These are phyloP conservation scores for Scheffersomyces amazonensis DNA, from an alignment of 805 yeast species.

Conservation along the genomic window DNA sequence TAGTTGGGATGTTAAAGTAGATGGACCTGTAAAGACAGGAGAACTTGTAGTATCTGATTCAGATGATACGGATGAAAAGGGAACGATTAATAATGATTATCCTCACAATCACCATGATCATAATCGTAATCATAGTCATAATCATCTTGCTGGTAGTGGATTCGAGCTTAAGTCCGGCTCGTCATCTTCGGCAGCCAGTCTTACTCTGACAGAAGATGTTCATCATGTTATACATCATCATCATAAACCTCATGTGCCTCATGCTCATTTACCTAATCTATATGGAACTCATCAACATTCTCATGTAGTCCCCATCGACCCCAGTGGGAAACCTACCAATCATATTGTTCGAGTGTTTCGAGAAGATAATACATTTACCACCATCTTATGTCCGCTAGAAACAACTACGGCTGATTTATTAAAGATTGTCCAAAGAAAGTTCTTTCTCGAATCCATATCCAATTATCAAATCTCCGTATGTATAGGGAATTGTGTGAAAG, in stretches of 20 bases:
- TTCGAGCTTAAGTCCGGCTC: neutral
- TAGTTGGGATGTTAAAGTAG: constrained; percentile 45
- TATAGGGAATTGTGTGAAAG: constrained; percentile 74
- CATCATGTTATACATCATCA: no score
- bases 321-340: constrained; percentile 27
- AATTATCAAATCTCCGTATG: constrained; percentile 74
- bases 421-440: constrained; percentile 69
- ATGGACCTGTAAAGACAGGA: constrained; percentile 9
- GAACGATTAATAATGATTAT: neutral
- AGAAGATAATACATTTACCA: constrained; percentile 81
- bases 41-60: constrained; percentile 5
- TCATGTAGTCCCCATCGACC: constrained; percentile 11
- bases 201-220: neutral
- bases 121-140: neutral
- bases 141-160: neutral
- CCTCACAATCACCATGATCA: constrained; percentile 1
- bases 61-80: constrained; percentile 2
- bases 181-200: constrained; percentile 1
- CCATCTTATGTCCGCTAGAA: constrained; percentile 74
- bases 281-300: constrained; percentile 27
- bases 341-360: constrained; percentile 71
- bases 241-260: neutral
- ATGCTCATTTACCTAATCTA: constrained; percentile 24
- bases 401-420: constrained; percentile 76
- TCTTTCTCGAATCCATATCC: constrained; percentile 65